Evolutionary conservation across 2,329 filamentous ascomycete species (phyloP), one percentile per base, ranked within the genome.

Genomic region (Bipolaris sorokiniana): DNA sequence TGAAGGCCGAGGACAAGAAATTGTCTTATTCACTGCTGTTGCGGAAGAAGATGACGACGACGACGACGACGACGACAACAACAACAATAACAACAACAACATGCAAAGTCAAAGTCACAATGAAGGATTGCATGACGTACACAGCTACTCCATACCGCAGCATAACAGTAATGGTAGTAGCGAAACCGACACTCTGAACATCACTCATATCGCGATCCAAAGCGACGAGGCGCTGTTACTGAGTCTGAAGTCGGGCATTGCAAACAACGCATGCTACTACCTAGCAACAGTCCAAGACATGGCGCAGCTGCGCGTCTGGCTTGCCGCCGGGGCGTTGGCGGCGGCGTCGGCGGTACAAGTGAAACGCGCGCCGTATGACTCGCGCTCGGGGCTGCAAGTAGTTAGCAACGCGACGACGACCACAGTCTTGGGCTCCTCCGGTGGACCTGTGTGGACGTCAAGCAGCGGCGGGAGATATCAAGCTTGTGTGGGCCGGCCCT

Each of bases 21-120:
- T 70, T 10, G 50, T 47, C 1, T 33, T 66, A 3, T 69, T 67
- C 16, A 51, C 38, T 13, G 54, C 62, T 6, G 61, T 57, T 2
- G 7, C 41, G 1, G 62, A 67, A 38, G 42, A 60, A 1, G 40
- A 53, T 11, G 15, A 45, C 5, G 23, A 26, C 7, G 42, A 60
- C 1, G 40, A 53, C 15, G 15, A 47, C n/a, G n/a, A n/a, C n/a
- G n/a, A n/a, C n/a, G n/a, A n/a, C n/a, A n/a, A n/a, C n/a, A n/a
- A n/a, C n/a, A n/a, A n/a, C n/a, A n/a, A n/a, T n/a, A n/a, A 26
- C 7, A 40, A 60, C 1, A 37, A 53, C 15, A 11, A 47, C 15
- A 44, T 31, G 41, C 15, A 31, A 31, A 22, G 22, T 16, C 13
- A 22, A 1, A 56, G 58, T 4, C 6, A 5, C 20, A 41, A 23